Percentiles rank a stretch among this genome's conserved stretches.
These are phyloP conservation scores for Priceomyces carsonii DNA, from an alignment of 805 yeast species.

Conservation along the genomic window DNA sequence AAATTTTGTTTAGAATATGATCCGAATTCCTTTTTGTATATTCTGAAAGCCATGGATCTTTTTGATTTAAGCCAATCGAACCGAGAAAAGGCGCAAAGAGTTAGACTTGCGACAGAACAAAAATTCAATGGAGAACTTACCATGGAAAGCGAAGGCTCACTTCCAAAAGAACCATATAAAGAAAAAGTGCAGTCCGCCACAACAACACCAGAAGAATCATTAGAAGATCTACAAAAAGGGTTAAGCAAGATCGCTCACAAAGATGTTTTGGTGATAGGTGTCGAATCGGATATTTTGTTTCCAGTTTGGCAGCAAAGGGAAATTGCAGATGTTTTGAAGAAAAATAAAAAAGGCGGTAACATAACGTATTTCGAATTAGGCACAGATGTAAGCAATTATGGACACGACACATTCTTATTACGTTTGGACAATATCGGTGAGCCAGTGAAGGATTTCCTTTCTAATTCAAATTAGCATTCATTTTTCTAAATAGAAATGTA, in stretches of 20 bases:
- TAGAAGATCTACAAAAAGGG: conserved; percentile 65
- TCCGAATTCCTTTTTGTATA: conserved; percentile 83
- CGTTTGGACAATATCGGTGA: conserved; percentile 79
- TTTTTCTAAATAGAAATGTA: no score
- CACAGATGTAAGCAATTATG: conserved; percentile 74
- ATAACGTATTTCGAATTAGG: conserved; percentile 73
- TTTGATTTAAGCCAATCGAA: conserved; percentile 70
- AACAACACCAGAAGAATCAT: conserved; percentile 54
- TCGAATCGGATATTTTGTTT: conserved; percentile 87
- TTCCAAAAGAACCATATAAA: conserved; percentile 54
- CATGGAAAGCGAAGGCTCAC: conserved; percentile 17
- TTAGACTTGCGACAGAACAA: conserved; percentile 40
- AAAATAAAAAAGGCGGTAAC: conserved; percentile 23
- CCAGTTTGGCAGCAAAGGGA: conserved; percentile 96
- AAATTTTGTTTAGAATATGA: conserved; percentile 91
- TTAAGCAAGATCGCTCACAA: conserved; percentile 60
- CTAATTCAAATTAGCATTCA: conserved; percentile 1
- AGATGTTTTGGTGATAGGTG: conserved; percentile 80
- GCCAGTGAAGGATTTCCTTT: conserved; percentile 66
- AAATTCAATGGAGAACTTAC: conserved; percentile 16
- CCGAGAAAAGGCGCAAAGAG: conserved; percentile 42
- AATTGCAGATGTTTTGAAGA: conserved; percentile 59
- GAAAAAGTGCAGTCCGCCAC: conserved; percentile 51
- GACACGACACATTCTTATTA: conserved; percentile 88
- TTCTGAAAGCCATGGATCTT: conserved; percentile 92